Percentiles rank a stretch among this genome's conserved stretches.
Evolutionary conservation across 2,329 filamentous ascomycete species (phyloP).

Genomic region (Penicillium sp.): DNA sequence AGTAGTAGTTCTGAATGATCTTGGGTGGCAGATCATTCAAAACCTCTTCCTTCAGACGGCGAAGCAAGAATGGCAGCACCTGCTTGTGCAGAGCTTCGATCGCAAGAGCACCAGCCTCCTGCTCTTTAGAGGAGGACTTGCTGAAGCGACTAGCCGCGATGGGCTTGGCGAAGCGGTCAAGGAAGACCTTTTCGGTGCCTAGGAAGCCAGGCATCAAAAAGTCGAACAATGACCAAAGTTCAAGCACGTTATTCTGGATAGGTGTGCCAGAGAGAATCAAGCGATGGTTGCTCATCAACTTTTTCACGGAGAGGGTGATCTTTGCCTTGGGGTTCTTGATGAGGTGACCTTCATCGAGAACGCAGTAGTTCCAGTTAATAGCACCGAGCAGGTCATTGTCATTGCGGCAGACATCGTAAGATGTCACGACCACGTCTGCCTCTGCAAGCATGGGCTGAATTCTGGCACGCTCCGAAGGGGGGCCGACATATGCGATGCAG

Average conservation of each 20-base stretch:
- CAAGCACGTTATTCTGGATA: conserved; percentile 96
- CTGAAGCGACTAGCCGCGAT: conserved; percentile 93
- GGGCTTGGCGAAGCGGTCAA: conserved; percentile 91
- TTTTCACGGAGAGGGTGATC: conserved; percentile 90
- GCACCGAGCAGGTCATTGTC: conserved; percentile 82
- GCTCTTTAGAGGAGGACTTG: conserved; percentile 97
- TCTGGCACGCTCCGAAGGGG: conserved; percentile 75
- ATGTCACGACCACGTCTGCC: conserved; percentile 93
- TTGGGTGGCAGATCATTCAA: conserved; percentile 94
- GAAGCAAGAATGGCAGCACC: conserved; percentile 91
- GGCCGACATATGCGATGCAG: conserved; percentile 87
- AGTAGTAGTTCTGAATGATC: conserved; percentile 99
- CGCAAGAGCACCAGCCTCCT: conserved; percentile 91
- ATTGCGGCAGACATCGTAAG: conserved; percentile 96
- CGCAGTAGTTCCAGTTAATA: conserved; percentile 94
- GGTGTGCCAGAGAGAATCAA: conserved; percentile 95
- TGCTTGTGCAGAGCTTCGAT: conserved; percentile 99
- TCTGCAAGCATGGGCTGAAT: conserved; percentile 69
- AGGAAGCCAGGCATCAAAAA: conserved; percentile 99
- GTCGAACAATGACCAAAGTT: conserved; percentile 97
- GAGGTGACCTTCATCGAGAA: conserved; percentile 93
- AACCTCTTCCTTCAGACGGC: conserved; percentile 96
- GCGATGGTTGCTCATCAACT: conserved; percentile 85
- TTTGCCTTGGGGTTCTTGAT: conserved; percentile 99
- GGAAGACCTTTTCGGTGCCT: conserved; percentile 93